Evolutionary conservation across 768 basidiomycete genomes (phyloP), one percentile per base, ranked within the genome.

Genomic region (Mycena maculata): DNA sequence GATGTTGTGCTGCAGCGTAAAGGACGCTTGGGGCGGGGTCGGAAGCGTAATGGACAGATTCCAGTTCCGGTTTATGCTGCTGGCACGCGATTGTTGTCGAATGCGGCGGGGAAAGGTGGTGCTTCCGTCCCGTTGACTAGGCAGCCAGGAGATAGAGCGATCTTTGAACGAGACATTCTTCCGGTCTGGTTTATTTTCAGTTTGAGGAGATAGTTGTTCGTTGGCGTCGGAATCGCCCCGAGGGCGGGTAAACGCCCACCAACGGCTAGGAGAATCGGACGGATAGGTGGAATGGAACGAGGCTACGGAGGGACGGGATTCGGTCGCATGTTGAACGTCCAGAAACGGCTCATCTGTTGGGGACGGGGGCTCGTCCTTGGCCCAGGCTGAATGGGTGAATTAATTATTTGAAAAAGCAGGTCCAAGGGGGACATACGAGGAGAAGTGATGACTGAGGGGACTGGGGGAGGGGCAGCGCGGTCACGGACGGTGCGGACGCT

Each of bases 281-380:
- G 74, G 77, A 77, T 76, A 84, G 15, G 88, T 87, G 53, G 84
- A 79, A 63, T 83, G 84, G 18, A 89, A 90, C 30, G 81, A 83
- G 63, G 81, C 78, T 74, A 89, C 90, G 38, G 85, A 85, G 18
- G 84, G 82, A 16, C 83, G 83, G 41, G 81, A 74, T 36, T 84
- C 82, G 60, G 79, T 71, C 39, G 74, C 72, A 47, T 76, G 79
- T 63, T 74, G 71, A 23, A 75, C 70, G 52, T 77, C 76, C 20
- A 75, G 62, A 33, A 75, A 65, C 7, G 73, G 70, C 31, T 82
- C 83, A 52, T 88, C 84, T 45, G 80, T 85, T 1, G 92, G 91
- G 0, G 92, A 93, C 5, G 92, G 91, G 5, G 92, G 92, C 74
- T 95, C 93, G 75, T 94, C 90, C 71, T 86, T 84, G 5, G 93